Evolutionary conservation across 495 filamentous ascomycete genomes (phyloP), one percentile per base, ranked within the genome.

Genomic region (Parachaetomium inaequale): DNA sequence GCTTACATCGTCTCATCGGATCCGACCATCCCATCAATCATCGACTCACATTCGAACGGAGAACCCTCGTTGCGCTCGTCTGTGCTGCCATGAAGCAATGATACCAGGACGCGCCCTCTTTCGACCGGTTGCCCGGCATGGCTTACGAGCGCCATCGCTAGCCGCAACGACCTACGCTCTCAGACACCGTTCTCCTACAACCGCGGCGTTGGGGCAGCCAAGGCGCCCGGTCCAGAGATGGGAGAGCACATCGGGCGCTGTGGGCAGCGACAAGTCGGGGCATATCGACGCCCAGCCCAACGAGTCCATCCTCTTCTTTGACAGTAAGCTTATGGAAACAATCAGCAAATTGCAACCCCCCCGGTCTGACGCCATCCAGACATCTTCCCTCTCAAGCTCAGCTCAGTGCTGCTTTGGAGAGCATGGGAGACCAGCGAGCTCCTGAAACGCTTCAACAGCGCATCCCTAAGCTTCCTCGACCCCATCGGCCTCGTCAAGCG

Each of bases 301-400:
- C 60, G 91, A 97, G 75, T 87, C 85, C 0, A 85, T 97, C 26
- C 67, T 98, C 7, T 98, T 93, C 74, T 85, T 98, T 63, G 91
- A 96, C 70, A 96, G 91, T 95, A 74, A 68, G 86, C 73, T 3
- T 12, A n/a, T 17, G 15, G 15, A 26, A 21, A 17, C 42, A 34
- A 28, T 17, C 45, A 42, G 3, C 25, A 11, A 17, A 26, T 14
- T 43, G 25, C 1, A 17, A 11, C 4, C 11, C 17, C 25, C 21
- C 54, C 52, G 36, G 34, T 31, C 47, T 59, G 25, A 29, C 34
- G 23, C 38, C 2, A 0, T n/a, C 7, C 66, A 96, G 92, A 92
- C 76, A 80, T 96, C 50, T 94, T 92, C 57, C 93, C 94, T 4
- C 78, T 92, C 23, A 89, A 83, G 63, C 76, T 96, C 29, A 87